These are phyloP conservation scores for Acanthamoeba lenticulata DNA, from an alignment of 208 protist genomes.

Conservation along the genomic window DNA sequence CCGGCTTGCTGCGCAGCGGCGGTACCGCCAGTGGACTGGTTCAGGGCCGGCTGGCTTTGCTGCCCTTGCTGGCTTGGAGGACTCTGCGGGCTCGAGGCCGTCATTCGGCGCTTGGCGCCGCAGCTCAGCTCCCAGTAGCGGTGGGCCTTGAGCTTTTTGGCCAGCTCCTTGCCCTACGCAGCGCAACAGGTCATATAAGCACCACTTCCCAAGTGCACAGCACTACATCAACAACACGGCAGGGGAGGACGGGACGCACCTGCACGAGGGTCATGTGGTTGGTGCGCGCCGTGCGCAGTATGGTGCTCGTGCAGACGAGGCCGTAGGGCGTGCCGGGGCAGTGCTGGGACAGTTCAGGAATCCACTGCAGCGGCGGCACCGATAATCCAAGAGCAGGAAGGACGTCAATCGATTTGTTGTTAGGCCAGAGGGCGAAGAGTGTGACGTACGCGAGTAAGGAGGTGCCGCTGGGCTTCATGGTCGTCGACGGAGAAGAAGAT, in stretches of 20 bases:
- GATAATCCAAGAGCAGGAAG: neutral
- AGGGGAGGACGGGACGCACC: neutral
- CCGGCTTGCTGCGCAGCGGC: too few relatives aligned
- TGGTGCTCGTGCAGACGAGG: slow-evolving; percentile 70
- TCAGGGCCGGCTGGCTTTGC: neutral
- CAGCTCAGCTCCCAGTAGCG: slow-evolving; percentile 3
- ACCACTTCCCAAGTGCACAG: neutral
- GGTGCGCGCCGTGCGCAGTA: slow-evolving; percentile 56
- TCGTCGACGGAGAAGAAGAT: slow-evolving; percentile 58
- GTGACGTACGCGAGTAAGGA: neutral
- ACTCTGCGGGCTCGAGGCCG: neutral
- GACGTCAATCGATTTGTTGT: neutral
- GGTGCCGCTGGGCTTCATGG: neutral
- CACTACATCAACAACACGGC: neutral
- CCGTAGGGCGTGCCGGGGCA: slow-evolving; percentile 72
- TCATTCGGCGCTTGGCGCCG: neutral
- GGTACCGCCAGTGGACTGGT: too few relatives aligned
- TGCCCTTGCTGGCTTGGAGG: too few relatives aligned
- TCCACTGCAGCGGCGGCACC: slow-evolving; percentile 46
- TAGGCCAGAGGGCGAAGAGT: neutral
- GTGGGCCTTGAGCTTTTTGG: slow-evolving; percentile 13
- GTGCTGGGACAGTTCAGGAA: slow-evolving; percentile 75
- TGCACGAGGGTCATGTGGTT: neutral
- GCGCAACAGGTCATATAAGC: neutral
- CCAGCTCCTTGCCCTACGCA: slow-evolving; percentile 21